A percentile compares a stretch with the other conserved stretches of the same genome.
phyloP scores from a whole-genome alignment of 345 rosid genomes.

The Brassica incana region DNA sequence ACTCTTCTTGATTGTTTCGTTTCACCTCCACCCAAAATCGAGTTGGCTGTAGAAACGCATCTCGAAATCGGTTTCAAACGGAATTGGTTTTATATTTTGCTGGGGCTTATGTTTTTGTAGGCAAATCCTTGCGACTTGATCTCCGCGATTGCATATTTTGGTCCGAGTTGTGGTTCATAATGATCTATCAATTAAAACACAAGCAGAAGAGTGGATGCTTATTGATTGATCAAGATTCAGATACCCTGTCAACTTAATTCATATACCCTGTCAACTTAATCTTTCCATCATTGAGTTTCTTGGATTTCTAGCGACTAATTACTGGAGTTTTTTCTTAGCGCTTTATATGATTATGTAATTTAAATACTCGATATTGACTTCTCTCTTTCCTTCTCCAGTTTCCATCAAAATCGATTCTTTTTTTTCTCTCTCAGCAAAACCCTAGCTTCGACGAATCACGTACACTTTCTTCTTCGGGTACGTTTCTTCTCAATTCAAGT shows the following conservation, averaged over 20 bases:
- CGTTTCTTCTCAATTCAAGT: conserved; percentile 19
- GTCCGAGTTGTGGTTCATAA: neutral
- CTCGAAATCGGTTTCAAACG: conserved; percentile 29
- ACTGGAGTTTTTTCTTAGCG: too few relatives aligned
- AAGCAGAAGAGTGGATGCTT: neutral
- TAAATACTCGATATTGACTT: conserved; percentile 6
- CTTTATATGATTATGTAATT: neutral
- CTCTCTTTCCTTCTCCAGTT: neutral
- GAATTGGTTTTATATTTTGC: too few relatives aligned
- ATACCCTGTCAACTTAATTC: neutral
- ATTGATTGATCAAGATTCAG: neutral
- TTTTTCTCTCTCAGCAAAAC: conserved; percentile 4
- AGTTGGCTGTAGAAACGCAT: too few relatives aligned
- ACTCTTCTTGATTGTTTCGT: neutral
- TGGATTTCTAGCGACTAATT: too few relatives aligned
- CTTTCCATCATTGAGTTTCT: neutral
- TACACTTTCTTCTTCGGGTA: conserved; percentile 34
- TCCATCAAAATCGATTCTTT: conserved; percentile 1
- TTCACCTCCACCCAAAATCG: neutral
- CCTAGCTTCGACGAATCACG: conserved; percentile 34
- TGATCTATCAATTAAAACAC: neutral
- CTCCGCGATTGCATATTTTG: neutral
- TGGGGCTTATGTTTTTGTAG: neutral
- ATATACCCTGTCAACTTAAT: neutral
- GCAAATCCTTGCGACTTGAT: neutral